Evolutionary conservation across 2,329 filamentous ascomycete species (phyloP).

Genomic region (Verticillium nubilum): DNA sequence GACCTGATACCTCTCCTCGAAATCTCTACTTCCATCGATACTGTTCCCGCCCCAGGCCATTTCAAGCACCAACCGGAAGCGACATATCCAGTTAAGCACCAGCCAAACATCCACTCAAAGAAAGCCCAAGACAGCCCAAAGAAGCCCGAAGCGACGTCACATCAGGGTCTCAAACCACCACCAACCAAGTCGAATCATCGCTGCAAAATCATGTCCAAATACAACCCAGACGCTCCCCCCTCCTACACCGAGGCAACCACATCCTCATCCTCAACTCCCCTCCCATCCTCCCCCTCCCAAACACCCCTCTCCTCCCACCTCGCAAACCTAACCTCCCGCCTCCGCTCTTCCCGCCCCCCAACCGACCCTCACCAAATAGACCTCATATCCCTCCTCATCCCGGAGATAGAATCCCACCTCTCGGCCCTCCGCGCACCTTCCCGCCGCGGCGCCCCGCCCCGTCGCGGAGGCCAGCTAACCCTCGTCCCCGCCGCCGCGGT

Average conservation of each 20-base stretch:
- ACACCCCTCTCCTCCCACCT: constrained; percentile 25
- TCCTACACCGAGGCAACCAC: constrained; percentile 5
- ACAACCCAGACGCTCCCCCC: constrained; percentile 1
- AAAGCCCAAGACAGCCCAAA: too few relatives aligned
- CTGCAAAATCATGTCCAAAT: not conserved
- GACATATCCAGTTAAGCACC: too few relatives aligned
- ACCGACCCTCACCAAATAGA: constrained; percentile 30
- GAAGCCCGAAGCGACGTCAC: not conserved
- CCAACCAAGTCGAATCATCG: not conserved
- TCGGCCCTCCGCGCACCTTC: constrained; percentile 35
- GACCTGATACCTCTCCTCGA: too few relatives aligned
- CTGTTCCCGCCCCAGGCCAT: too few relatives aligned
- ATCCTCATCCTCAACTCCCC: constrained; percentile 16
- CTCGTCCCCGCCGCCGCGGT: constrained; percentile 39
- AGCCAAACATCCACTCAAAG: too few relatives aligned
- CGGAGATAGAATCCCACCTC: constrained; percentile 33
- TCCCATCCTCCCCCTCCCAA: constrained; percentile 20
- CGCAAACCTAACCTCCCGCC: constrained; percentile 27
- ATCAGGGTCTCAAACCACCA: not conserved
- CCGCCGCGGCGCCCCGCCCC: constrained; percentile 22
- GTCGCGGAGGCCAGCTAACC: constrained; percentile 33
- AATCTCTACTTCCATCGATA: too few relatives aligned
- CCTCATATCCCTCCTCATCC: constrained; percentile 31
- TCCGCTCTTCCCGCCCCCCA: constrained; percentile 21
- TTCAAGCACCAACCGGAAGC: too few relatives aligned